Percentiles rank a stretch among this genome's conserved stretches.
These are phyloP conservation scores for Cyberlindnera amylophila DNA, from an alignment of 805 yeast genomes.

Conservation along the genomic window DNA sequence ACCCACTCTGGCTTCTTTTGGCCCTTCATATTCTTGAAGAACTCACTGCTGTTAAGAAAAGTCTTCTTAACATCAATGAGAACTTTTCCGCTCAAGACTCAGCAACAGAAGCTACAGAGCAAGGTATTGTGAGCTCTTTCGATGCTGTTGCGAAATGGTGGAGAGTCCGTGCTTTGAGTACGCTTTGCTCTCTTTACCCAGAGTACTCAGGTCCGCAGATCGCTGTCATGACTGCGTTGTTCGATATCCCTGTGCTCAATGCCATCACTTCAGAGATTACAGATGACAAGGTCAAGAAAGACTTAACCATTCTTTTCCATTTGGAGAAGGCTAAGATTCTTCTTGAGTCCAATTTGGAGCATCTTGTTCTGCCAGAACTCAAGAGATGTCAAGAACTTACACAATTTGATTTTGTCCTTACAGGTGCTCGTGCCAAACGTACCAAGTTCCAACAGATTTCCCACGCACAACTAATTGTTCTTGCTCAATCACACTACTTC, in stretches of 20 bases:
- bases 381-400: slow-evolving; percentile 55
- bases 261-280: slow-evolving; percentile 21
- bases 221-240: slow-evolving; percentile 32
- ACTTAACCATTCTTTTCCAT: slow-evolving; percentile 46
- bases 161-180: slow-evolving; percentile 66
- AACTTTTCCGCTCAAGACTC: slow-evolving; percentile 28
- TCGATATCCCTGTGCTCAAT: slow-evolving; percentile 23
- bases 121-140: slow-evolving; percentile 11
- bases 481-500: slow-evolving; percentile 52
- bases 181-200: slow-evolving; percentile 58
- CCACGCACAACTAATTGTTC: slow-evolving; percentile 68
- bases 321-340: slow-evolving; percentile 67
- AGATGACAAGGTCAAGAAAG: slow-evolving; percentile 31
- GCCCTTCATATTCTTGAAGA: slow-evolving; percentile 42
- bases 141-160: slow-evolving; percentile 64
- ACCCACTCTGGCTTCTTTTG: slow-evolving; percentile 43
- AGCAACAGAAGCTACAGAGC: slow-evolving; percentile 18
- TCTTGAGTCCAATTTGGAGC: slow-evolving; percentile 61
- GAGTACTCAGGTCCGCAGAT: slow-evolving; percentile 53
- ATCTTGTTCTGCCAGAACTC: slow-evolving; percentile 51
- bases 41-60: slow-evolving; percentile 30
- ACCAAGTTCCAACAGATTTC: slow-evolving; percentile 76
- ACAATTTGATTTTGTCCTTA: slow-evolving; percentile 57
- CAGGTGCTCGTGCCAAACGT: slow-evolving; percentile 86
- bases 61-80: slow-evolving; percentile 26